Base-by-base conservation (phyloP, 148 eudicot species). In the Pharnaceum exiguum region DNA sequence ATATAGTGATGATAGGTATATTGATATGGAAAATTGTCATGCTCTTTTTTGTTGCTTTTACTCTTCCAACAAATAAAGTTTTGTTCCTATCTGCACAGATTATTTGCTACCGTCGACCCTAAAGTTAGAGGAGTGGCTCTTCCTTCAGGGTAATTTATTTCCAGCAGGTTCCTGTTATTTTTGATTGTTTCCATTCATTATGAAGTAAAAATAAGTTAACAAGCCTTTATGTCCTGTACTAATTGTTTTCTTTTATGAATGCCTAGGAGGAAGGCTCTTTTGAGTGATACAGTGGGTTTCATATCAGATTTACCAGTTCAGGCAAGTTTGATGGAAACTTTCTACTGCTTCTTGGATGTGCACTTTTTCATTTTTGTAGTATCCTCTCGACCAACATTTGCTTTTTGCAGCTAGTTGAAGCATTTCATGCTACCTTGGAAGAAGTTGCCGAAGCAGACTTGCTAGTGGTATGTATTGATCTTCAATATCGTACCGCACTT, bases 51-150 rank as follows among this genome's bases (percentile, higher is more conserved):
- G 39, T 36, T 24, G 51, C 8, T 10, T 31, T 12, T 33, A 10
- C 6, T 25, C 26, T 2, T 16, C 37, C 49, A 26, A 12, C 21
- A n/a, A 32, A 42, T 46, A 17, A 32, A 3, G 42, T 42, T 16
- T 7, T 29, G 30, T 44, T 68, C 27, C 51, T 16, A 27, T 52
- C 39, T 40, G 22, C 76, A 73, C 84, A 91, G 96, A 75, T 67
- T 91, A 74, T 91, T 91, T 81, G 98, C 97, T 15, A 91, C 98
- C 18, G 98, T 88, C 31, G 98, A 93, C 70, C 90, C 96, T 4
- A 81, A 82, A 75, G 64, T 87, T 36, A 79, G 95, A 69, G 72
- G 90, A 60, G 87, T 88, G 26, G 63, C 75, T 50, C 96, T 93
- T 62, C 94, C 96, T 60, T 88, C 98, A 46, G 96, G 96, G 98